These are phyloP conservation scores for Fusarium temperatum DNA, from an alignment of 2,329 filamentous ascomycete genomes.

Conservation along the genomic window DNA sequence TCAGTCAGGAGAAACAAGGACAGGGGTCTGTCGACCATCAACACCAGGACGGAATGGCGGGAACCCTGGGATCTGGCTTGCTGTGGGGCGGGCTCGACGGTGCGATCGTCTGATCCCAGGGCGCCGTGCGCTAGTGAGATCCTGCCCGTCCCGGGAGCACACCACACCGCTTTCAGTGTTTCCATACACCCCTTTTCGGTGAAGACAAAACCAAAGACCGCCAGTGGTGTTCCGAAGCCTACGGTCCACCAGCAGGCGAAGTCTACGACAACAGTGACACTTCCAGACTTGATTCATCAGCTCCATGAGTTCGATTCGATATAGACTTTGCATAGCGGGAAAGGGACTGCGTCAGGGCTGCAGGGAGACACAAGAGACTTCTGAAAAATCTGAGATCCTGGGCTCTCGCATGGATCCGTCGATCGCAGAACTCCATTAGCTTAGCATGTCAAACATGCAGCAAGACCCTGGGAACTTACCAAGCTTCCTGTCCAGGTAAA, in stretches of 20 bases:
- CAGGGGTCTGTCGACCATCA: slow-evolving; percentile 23
- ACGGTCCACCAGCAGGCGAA: background rate
- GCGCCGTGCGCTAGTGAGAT: slow-evolving; percentile 41
- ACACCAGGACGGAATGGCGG: slow-evolving; percentile 37
- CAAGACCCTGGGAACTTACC: slow-evolving; percentile 27
- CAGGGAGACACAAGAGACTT: background rate
- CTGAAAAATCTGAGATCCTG: slow-evolving; percentile 13
- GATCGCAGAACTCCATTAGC: slow-evolving; percentile 36
- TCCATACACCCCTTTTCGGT: slow-evolving; percentile 23
- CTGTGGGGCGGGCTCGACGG: slow-evolving; percentile 39
- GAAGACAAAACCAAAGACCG: background rate
- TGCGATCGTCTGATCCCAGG: slow-evolving; percentile 45
- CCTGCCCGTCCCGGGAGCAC: slow-evolving; percentile 44
- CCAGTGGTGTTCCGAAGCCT: background rate
- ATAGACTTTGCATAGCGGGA: background rate
- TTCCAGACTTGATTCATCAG: background rate
- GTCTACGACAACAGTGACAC: background rate
- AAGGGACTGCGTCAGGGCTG: background rate
- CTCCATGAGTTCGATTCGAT: background rate
- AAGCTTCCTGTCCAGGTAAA: slow-evolving; percentile 39
- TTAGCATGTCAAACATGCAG: slow-evolving; percentile 37
- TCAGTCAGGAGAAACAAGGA: slow-evolving; percentile 31
- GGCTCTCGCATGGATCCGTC: slow-evolving; percentile 33
- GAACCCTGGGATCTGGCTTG: slow-evolving; percentile 45
- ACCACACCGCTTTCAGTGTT: slow-evolving; percentile 35